Evolutionary conservation across 2,329 filamentous ascomycete species (phyloP), one percentile per base, ranked within the genome.

Genomic region (Penicillium sp.): DNA sequence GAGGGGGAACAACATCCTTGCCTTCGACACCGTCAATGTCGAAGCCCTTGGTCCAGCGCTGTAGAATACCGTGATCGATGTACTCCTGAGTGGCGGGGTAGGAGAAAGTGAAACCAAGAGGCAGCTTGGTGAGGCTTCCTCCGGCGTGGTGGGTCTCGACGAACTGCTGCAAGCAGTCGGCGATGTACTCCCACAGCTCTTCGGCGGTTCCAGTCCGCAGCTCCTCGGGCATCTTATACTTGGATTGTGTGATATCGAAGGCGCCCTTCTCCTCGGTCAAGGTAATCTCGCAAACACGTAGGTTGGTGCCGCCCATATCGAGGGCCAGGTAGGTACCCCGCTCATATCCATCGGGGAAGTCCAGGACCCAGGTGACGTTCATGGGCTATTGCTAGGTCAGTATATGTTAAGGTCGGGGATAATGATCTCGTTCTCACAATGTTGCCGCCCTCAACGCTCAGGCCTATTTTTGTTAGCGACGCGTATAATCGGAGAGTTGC

Each of bases 41-140:
- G 71, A 97, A 97, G 3, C 93, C 93, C 81, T 97, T 97, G 66
- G 93, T 97, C 93, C 93, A 97, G 67, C 92, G 87, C 77, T 97
- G 92, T 57, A 97, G 83, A 39, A 96, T 83, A 65, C 92, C 93
- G 75, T 96, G 90, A 66, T 97, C 91, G 70, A 97, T 92, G 76
- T 92, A 93, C 67, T 95, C 86, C 75, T 97, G 93, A 0, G 90
- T 94, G 16, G 92, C 92, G 2, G 93, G 93, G 74, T 96, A 97
- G 4, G 91, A 96, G 79, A 97, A 97, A 45, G 93, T 97, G 79
- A 97, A 97, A 70, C 93, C 93, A 7, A 97, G 84, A 8, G 91
- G 90, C 25, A 90, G 70, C 62, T 85, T 82, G 47, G 79, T 72
- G 54, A 84, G 76, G 60, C 88, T 82, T 68, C 84, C 79, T 53